These are phyloP conservation scores for Barnettozyma sucrosica DNA, from an alignment of 805 yeast genomes.

Conservation along the genomic window DNA sequence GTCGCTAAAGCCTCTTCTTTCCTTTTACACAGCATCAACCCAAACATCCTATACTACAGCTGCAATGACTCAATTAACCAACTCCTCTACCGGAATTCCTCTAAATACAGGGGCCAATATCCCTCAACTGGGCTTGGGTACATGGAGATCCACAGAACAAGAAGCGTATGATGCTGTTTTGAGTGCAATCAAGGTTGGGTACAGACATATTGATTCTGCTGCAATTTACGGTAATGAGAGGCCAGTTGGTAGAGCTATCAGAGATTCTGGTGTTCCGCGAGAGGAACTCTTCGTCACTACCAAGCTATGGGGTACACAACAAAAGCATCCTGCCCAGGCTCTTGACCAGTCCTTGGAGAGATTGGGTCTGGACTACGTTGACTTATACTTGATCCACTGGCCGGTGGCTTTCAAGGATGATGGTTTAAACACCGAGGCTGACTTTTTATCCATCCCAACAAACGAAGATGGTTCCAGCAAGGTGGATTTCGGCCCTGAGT, in stretches of 20 bases:
- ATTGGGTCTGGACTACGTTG: constrained; percentile 70
- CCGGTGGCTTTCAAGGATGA: constrained; percentile 56
- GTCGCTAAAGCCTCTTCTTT: background rate
- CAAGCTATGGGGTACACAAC: constrained; percentile 51
- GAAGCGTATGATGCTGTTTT: constrained; percentile 22
- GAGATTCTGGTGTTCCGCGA: constrained; percentile 53
- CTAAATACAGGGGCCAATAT: constrained; percentile 46
- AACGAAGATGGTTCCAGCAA: constrained; percentile 41
- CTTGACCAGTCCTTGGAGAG: constrained; percentile 53
- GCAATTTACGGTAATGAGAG: constrained; percentile 48
- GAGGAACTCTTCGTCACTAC: constrained; percentile 65
- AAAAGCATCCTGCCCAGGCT: constrained; percentile 43
- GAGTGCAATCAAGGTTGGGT: constrained; percentile 34
- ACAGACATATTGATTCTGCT: constrained; percentile 62
- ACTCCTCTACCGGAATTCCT: constrained; percentile 6
- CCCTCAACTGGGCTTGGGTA: constrained; percentile 51
- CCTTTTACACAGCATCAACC: background rate
- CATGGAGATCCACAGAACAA: constrained; percentile 35
- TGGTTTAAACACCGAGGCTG: constrained; percentile 7
- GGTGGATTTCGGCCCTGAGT: constrained; percentile 37
- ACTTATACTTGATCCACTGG: constrained; percentile 79
- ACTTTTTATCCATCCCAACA: constrained; percentile 8
- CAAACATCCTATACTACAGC: background rate
- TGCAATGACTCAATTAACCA: constrained; percentile 9
- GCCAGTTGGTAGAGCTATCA: constrained; percentile 50